Evolutionary conservation across 2,329 filamentous ascomycete genomes (phyloP).

Genomic region (Penicillium sp.): DNA sequence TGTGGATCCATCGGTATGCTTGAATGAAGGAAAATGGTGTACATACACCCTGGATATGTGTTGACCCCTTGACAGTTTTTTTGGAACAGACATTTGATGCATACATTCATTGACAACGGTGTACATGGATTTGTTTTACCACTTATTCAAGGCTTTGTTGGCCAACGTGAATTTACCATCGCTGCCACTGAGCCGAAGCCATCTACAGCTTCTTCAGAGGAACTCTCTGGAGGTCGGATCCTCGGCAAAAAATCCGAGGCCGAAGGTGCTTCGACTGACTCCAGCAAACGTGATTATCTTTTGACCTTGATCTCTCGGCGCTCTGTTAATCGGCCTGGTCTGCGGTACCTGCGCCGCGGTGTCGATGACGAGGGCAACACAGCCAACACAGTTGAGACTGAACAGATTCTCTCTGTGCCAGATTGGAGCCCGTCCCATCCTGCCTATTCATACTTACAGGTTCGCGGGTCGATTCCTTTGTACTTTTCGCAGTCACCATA

Average conservation of each 20-base stretch:
- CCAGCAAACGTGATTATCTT: constrained; percentile 58
- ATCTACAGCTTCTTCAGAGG: constrained; percentile 12
- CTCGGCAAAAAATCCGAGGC: constrained; percentile 47
- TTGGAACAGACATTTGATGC: constrained; percentile 80
- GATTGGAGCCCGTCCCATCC: constrained; percentile 64
- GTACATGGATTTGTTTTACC: constrained; percentile 74
- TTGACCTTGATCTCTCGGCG: constrained; percentile 92
- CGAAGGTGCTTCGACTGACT: constrained; percentile 28
- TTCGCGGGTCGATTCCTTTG: constrained; percentile 86
- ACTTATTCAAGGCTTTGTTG: constrained; percentile 91
- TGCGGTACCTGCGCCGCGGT: constrained; percentile 87
- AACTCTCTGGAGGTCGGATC: constrained; percentile 30
- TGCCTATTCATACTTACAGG: constrained; percentile 81
- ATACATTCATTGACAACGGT: constrained; percentile 73
- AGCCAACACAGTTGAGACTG: constrained; percentile 91
- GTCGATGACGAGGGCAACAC: constrained; percentile 86
- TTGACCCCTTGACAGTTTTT: constrained; percentile 63
- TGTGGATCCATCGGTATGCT: constrained; percentile 66
- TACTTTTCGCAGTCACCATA: constrained; percentile 97
- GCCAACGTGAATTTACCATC: constrained; percentile 78
- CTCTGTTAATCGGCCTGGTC: constrained; percentile 79
- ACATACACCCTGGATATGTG: not conserved
- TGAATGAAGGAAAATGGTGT: not conserved
- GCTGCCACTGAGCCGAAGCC: constrained; percentile 45
- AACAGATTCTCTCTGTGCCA: constrained; percentile 80